Percentiles rank a stretch among this genome's conserved stretches.
Evolutionary conservation across 495 filamentous ascomycete species (phyloP).

Genomic region (Talaromyces adpressus): DNA sequence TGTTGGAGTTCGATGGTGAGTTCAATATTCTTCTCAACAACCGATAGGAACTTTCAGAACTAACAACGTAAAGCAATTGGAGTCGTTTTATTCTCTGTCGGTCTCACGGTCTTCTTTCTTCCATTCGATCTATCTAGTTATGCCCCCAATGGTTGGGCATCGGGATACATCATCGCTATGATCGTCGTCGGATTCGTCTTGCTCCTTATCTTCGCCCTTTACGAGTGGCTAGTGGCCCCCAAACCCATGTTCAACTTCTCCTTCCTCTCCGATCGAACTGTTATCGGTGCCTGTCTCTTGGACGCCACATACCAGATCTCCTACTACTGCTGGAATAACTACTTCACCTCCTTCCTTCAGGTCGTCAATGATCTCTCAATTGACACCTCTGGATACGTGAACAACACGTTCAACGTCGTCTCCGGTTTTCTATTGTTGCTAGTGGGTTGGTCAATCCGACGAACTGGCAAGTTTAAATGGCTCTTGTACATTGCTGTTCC

Average conservation of each 20-base stretch:
- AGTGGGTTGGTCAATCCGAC: slow-evolving; percentile 43
- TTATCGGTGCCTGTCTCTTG: slow-evolving; percentile 54
- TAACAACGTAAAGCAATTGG: slow-evolving; percentile 32
- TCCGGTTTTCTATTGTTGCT: slow-evolving; percentile 32
- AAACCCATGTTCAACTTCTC: slow-evolving; percentile 50
- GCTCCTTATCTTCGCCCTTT: slow-evolving; percentile 48
- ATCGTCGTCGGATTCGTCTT: slow-evolving; percentile 44
- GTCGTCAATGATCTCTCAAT: slow-evolving; percentile 53
- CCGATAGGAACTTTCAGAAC: not conserved
- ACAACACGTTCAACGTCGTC: slow-evolving; percentile 38
- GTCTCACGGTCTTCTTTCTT: slow-evolving; percentile 47
- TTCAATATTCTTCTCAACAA: not conserved
- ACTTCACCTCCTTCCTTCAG: slow-evolving; percentile 58
- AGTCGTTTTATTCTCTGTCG: slow-evolving; percentile 46
- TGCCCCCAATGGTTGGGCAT: slow-evolving; percentile 30
- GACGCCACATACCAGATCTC: slow-evolving; percentile 44
- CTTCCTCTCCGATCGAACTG: slow-evolving; percentile 56
- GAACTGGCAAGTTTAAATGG: slow-evolving; percentile 42
- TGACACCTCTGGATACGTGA: slow-evolving; percentile 42
- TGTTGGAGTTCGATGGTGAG: slow-evolving; percentile 21
- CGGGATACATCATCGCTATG: slow-evolving; percentile 39
- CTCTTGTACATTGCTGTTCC: slow-evolving; percentile 50
- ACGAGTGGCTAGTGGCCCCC: slow-evolving; percentile 47
- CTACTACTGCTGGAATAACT: slow-evolving; percentile 45
- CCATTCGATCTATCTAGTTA: slow-evolving; percentile 42